Base-by-base conservation (phyloP, 495 filamentous ascomycete species). In the Penicillium arizonense region DNA sequence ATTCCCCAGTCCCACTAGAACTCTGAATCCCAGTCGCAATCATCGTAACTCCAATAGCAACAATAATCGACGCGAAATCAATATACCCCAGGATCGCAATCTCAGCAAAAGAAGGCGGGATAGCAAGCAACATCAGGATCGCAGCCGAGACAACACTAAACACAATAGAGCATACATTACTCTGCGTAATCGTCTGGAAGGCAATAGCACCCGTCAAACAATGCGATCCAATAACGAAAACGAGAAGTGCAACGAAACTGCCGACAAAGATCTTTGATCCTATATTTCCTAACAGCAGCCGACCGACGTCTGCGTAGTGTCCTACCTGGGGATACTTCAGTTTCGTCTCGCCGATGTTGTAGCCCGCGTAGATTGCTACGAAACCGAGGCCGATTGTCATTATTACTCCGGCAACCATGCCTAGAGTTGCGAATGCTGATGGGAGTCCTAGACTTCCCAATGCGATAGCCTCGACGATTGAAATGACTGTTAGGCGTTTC, bases 211-310 rank as follows among this genome's bases (percentile, higher is more conserved):
- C 87, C 0, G 83, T 86, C 34, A 89, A 68, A 53, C 87, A 77
- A 60, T 90, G 88, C 4, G 84, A 86, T 24, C 78, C 86, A 55
- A 85, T 82, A 41, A 87, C 78, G 67, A 90, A 87, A 30, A 83
- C 58, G 26, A 89, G 74, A 49, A 86, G 81, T 28, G 85, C 57
- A 11, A 77, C 66, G 52, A 85, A 82, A 59, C 80, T 81, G 40
- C 67, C 65, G 16, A 80, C 78, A 53, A 83, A 69, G 18, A 89
- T 48, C 56, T 85, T 80, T 47, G 81, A 81, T 0, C 85, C 85
- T 28, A 77, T 67, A 26, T 50, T 65, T 13, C 84, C 85, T 64
- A 81, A 75, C 52, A 88, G 75, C 38, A 90, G 61, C 18, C 72
- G 63, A 6, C 82, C 82, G n/a, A 78, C 84, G 57, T 90, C 85